These are phyloP conservation scores for Diutina mesorugosa DNA, from an alignment of 1,139 yeast genomes.

Conservation along the genomic window DNA sequence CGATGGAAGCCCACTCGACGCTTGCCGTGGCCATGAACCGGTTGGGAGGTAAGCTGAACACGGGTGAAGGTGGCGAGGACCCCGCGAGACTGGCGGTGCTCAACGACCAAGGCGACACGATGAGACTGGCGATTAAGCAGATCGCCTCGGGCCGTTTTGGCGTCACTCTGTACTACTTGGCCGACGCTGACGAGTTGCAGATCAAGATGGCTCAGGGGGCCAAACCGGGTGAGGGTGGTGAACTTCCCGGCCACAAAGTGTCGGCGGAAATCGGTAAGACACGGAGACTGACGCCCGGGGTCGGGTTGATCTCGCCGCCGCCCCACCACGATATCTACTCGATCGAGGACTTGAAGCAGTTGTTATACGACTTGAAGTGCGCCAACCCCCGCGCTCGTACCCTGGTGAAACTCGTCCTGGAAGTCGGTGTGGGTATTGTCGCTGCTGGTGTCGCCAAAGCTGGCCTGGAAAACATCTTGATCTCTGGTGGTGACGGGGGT, in stretches of 20 bases:
- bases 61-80: conserved; percentile 99
- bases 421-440: conserved; percentile 97
- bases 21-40: conserved; percentile 98
- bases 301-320: conserved; percentile 94
- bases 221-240: conserved; percentile 99
- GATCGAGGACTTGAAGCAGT: conserved; percentile 93
- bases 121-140: conserved; percentile 97
- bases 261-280: conserved; percentile 83
- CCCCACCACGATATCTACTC: conserved; percentile 98
- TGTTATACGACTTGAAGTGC: conserved; percentile 92
- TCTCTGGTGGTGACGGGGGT: conserved; percentile 99
- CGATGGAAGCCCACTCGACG: conserved; percentile 97
- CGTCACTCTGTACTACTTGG: conserved; percentile 85
- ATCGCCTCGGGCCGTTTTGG: conserved; percentile 98
- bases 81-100: conserved; percentile 68
- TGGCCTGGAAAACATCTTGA: conserved; percentile 89
- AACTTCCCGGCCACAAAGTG: conserved; percentile 91
- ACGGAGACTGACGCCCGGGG: conserved; percentile 94
- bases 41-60: conserved; percentile 92
- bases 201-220: conserved; percentile 99
- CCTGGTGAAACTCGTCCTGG: conserved; percentile 90
- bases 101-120: conserved; percentile 82
- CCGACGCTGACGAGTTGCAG: conserved; percentile 96
- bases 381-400: conserved; percentile 95
- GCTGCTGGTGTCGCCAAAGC: conserved; percentile 99